These are phyloP conservation scores for Carpinus viminea DNA, from an alignment of 306 rosid genomes.

Conservation along the genomic window DNA sequence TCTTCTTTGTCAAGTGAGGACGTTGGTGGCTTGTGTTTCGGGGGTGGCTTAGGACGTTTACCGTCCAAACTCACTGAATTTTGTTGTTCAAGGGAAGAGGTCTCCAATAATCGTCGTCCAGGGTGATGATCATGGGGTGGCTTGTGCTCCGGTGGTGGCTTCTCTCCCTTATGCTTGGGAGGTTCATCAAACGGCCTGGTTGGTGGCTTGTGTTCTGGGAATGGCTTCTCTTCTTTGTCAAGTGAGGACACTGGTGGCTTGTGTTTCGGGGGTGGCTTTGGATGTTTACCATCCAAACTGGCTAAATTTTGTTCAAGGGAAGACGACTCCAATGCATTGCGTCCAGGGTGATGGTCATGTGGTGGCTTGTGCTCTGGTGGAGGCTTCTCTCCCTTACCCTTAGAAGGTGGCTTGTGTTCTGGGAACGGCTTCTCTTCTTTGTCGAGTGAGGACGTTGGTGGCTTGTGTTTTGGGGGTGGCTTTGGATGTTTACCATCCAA, in stretches of 20 bases:
- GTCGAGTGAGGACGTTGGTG: not conserved
- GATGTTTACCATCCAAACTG: not conserved
- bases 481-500: not conserved
- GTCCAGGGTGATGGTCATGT: not conserved
- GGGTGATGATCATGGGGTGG: not conserved
- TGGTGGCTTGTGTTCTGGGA: not conserved
- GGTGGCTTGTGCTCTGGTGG: conserved; percentile 18
- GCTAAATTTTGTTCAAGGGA: not conserved
- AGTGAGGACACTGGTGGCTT: not conserved
- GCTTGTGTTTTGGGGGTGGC: not conserved
- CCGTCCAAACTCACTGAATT: not conserved
- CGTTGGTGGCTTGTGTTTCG: conserved; percentile 1
- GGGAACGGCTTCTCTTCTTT: not conserved
- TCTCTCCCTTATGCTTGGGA: not conserved
- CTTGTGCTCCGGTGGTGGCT: conserved; percentile 19
- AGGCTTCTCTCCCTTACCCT: conserved; percentile 6
- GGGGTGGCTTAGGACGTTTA: not conserved
- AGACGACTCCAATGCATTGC: not conserved
- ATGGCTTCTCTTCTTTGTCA: not conserved
- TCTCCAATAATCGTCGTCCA: not conserved
- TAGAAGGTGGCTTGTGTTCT: not conserved
- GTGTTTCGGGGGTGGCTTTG: conserved; percentile 1
- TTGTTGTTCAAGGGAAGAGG: not conserved
- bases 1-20: too few species aligned
- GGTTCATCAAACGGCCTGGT: not conserved